Conservation (phyloP, 257 asterid genomes). For the Ballota nigra region DNA sequence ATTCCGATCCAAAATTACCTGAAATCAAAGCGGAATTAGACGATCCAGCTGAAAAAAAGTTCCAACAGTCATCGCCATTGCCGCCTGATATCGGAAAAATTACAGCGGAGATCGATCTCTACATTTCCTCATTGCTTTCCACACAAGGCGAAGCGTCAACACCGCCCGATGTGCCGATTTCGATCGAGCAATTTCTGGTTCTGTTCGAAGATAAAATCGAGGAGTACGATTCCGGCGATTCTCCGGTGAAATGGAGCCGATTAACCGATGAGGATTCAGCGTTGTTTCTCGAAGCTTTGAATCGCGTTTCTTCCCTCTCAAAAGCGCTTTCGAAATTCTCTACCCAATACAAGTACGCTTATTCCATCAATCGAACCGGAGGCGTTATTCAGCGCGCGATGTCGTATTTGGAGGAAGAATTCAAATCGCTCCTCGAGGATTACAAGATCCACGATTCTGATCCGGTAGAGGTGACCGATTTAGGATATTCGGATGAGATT, state of each 20-base stretch:
- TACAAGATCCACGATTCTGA: conserved; percentile 31
- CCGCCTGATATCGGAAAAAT: conserved; percentile 73
- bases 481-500: conserved; percentile 49
- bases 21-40: neutral
- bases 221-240: conserved; percentile 38
- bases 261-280: conserved; percentile 47
- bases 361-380: conserved; percentile 59
- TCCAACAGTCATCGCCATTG: conserved; percentile 29
- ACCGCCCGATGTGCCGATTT: conserved; percentile 52
- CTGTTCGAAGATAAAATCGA: conserved; percentile 67
- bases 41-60: neutral
- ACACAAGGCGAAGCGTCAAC: conserved; percentile 17
- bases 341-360: conserved; percentile 49
- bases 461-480: conserved; percentile 11
- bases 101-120: conserved; percentile 58
- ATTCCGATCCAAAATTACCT: conserved; percentile 5
- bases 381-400: conserved; percentile 64
- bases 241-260: conserved; percentile 48
- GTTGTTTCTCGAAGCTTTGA: conserved; percentile 39
- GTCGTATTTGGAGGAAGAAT: conserved; percentile 75
- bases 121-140: conserved; percentile 35
- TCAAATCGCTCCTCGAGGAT: conserved; percentile 55
- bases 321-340: conserved; percentile 36
- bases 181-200: conserved; percentile 62
- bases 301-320: conserved; percentile 46